A percentile compares a stretch with the other conserved stretches of the same genome.
Conservation (phyloP, 2,329 filamentous ascomycete species). For the Epichloe brachyelytri region DNA sequence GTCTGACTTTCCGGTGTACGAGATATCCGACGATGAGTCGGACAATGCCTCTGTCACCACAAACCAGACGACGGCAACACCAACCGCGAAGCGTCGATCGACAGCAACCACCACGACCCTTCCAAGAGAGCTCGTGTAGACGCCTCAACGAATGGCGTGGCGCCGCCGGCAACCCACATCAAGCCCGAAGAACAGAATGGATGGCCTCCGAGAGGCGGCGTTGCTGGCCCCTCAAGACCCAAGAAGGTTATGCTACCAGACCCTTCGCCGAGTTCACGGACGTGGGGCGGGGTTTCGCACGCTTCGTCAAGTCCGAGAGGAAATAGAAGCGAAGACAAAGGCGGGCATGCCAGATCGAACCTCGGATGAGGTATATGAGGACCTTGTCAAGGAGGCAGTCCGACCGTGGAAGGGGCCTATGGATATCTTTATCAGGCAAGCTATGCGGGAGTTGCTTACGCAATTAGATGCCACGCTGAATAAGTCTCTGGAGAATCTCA, state of each 20-base stretch:
- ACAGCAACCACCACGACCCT: constrained; percentile 17
- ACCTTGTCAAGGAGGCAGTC: constrained; percentile 43
- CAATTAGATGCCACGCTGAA: constrained; percentile 35
- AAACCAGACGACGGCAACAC: constrained; percentile 11
- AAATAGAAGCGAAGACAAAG: constrained; percentile 40
- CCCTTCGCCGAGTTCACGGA: constrained; percentile 26
- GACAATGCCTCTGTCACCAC: constrained; percentile 16
- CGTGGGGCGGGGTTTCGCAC: constrained; percentile 30
- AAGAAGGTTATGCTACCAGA: constrained; percentile 13
- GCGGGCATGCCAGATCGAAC: constrained; percentile 47
- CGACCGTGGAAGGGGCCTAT: constrained; percentile 44
- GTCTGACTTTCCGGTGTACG: constrained; percentile 21
- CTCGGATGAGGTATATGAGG: constrained; percentile 46
- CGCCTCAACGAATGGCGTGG: constrained; percentile 2
- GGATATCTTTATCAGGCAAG: constrained; percentile 31
- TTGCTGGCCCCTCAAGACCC: constrained; percentile 2
- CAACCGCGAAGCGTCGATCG: constrained; percentile 17
- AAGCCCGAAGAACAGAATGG: constrained; percentile 26
- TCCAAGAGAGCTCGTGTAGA: constrained; percentile 21
- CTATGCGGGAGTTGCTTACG: constrained; percentile 33
- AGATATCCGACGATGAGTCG: constrained; percentile 28
- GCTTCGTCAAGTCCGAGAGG: constrained; percentile 36
- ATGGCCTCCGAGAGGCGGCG: not conserved
- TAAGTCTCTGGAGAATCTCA: constrained; percentile 31
- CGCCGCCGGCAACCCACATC: constrained; percentile 11